Percentiles rank a stretch among this genome's conserved stretches.
Evolutionary conservation across 1,284 basidiomycete genomes (phyloP).

Genomic region (Pisolithus thermaeus): DNA sequence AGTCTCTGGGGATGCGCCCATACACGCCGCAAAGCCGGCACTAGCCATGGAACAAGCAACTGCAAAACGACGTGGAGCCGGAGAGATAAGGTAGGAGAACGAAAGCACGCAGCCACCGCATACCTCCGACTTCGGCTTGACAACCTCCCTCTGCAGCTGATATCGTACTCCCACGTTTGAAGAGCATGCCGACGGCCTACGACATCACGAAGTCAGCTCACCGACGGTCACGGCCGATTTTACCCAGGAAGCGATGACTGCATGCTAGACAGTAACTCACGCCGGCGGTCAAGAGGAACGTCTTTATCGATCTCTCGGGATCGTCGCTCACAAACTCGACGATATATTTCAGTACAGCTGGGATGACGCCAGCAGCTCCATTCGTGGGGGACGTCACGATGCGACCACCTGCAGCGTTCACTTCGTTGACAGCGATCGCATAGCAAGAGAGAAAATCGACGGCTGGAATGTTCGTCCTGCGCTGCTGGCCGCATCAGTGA

Average conservation of each 20-base stretch:
- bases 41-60: conserved; percentile 91
- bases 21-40: conserved; percentile 89
- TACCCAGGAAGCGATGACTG: background rate
- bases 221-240: background rate
- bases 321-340: conserved; percentile 89
- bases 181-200: conserved; percentile 91
- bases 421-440: conserved; percentile 87
- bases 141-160: conserved; percentile 93
- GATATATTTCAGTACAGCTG: conserved; percentile 85
- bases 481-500: conserved; percentile 34
- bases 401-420: conserved; percentile 87
- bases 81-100: background rate
- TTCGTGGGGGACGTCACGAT: conserved; percentile 95
- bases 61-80: conserved; percentile 19
- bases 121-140: conserved; percentile 81
- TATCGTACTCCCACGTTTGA: conserved; percentile 95
- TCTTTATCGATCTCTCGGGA: conserved; percentile 79
- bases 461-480: conserved; percentile 83
- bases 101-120: conserved; percentile 10
- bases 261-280: conserved; percentile 34
- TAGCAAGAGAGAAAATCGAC: conserved; percentile 94
- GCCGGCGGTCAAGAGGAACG: conserved; percentile 80
- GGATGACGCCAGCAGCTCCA: conserved; percentile 88
- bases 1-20: conserved; percentile 83
- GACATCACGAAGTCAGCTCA: conserved; percentile 5